phyloP scores from a whole-genome alignment of 352 stramenopile genomes.

The Phytophthora fragariaefolia region DNA sequence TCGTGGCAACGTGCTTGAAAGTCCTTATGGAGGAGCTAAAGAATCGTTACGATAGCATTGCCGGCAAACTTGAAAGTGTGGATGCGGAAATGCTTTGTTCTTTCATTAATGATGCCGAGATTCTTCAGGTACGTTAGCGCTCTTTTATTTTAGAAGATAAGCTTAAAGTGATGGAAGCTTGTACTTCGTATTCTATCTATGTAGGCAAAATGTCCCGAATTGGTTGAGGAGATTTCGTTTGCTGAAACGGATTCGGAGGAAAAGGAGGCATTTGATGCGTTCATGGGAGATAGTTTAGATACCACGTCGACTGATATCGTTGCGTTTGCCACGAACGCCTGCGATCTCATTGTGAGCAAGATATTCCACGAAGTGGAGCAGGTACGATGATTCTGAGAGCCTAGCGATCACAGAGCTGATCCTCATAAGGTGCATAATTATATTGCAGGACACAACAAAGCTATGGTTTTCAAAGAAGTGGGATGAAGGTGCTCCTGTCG shows the following conservation, averaged over 20 bases:
- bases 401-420: neutral
- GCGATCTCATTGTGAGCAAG: conserved; percentile 73
- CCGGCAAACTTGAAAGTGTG: conserved; percentile 44
- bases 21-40: conserved; percentile 82
- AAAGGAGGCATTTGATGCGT: conserved; percentile 79
- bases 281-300: conserved; percentile 79
- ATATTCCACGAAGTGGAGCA: conserved; percentile 85
- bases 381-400: conserved; percentile 30
- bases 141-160: neutral
- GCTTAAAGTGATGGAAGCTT: too few species aligned
- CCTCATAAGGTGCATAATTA: neutral
- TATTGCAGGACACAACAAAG: conserved; percentile 61
- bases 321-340: conserved; percentile 66
- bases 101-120: conserved; percentile 87
- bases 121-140: conserved; percentile 60
- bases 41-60: conserved; percentile 66
- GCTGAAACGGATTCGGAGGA: conserved; percentile 73
- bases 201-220: conserved; percentile 80
- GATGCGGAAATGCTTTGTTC: conserved; percentile 84
- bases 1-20: conserved; percentile 76
- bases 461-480: conserved; percentile 88
- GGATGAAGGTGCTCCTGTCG: conserved; percentile 77
- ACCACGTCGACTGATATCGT: conserved; percentile 85
- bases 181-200: neutral
- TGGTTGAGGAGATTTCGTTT: conserved; percentile 87